A percentile compares a stretch with the other conserved stretches of the same genome.
phyloP scores from a whole-genome alignment of 1,284 basidiomycete genomes.

The Farysia itapuensis region DNA sequence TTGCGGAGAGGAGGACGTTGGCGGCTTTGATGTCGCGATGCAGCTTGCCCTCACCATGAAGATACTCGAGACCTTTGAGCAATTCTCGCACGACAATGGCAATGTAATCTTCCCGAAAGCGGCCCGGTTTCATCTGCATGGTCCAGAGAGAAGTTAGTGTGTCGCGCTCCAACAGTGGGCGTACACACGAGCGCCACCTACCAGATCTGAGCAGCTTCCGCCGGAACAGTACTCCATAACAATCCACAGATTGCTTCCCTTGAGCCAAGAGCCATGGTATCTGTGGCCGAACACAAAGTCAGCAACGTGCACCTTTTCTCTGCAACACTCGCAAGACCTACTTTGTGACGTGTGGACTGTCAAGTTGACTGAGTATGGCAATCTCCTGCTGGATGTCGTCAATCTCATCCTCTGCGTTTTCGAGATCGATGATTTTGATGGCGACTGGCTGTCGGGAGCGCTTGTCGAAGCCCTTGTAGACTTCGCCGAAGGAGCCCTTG shows the following conservation, averaged over 20 bases:
- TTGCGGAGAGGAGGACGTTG: conserved; percentile 88
- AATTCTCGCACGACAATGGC: conserved; percentile 93
- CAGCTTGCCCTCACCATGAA: conserved; percentile 92
- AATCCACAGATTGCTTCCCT: conserved; percentile 92
- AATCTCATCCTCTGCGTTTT: conserved; percentile 98
- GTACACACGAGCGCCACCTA: no score
- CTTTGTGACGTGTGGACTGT: conserved; percentile 94
- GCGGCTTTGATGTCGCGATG: conserved; percentile 99
- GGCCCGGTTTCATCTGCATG: conserved; percentile 89
- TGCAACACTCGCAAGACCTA: conserved; percentile 35
- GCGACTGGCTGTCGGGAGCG: conserved; percentile 50
- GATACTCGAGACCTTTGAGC: conserved; percentile 86
- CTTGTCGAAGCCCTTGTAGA: conserved; percentile 54
- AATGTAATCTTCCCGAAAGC: conserved; percentile 96
- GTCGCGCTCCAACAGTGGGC: no score
- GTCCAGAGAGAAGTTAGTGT: no score
- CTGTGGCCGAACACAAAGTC: conserved; percentile 61
- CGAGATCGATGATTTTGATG: conserved; percentile 98
- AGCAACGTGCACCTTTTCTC: no score
- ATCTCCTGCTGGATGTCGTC: conserved; percentile 99
- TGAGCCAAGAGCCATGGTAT: conserved; percentile 93
- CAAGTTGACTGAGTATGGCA: conserved; percentile 94
- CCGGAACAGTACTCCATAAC: conserved; percentile 88
- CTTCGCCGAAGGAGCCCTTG: conserved; percentile 59
- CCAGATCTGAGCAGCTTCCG: conserved; percentile 65